Evolutionary conservation across 2,329 filamentous ascomycete species (phyloP).

Genomic region (Metarhizium brunneum): DNA sequence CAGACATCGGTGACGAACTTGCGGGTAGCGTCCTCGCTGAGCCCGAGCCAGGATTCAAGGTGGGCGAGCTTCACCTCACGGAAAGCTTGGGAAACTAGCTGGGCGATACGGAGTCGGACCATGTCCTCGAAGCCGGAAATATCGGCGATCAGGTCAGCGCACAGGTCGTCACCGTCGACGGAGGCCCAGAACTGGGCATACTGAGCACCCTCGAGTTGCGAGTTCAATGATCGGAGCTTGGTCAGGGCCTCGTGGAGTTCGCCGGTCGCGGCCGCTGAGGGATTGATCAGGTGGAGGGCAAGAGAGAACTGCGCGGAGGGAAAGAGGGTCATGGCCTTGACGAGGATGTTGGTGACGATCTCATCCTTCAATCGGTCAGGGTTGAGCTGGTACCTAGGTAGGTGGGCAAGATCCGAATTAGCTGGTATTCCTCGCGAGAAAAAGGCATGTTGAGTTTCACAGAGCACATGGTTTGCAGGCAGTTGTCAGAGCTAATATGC

Average conservation of each 20-base stretch:
- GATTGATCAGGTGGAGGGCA: slow-evolving; percentile 85
- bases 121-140: slow-evolving; percentile 92
- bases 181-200: slow-evolving; percentile 91
- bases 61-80: slow-evolving; percentile 60
- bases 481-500: slow-evolving; percentile 57
- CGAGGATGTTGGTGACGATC: slow-evolving; percentile 96
- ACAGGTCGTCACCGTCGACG: slow-evolving; percentile 87
- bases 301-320: slow-evolving; percentile 92
- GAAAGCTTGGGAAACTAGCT: slow-evolving; percentile 73
- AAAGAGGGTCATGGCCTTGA: slow-evolving; percentile 96
- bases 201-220: slow-evolving; percentile 79
- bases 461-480: slow-evolving; percentile 2
- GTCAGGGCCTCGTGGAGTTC: slow-evolving; percentile 84
- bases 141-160: slow-evolving; percentile 90
- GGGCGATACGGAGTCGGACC: slow-evolving; percentile 81
- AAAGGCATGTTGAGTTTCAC: neutral
- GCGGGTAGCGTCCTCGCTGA: slow-evolving; percentile 56
- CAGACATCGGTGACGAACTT: slow-evolving; percentile 81
- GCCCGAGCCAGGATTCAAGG: slow-evolving; percentile 67
- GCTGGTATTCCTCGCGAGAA: neutral
- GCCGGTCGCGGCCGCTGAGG: slow-evolving; percentile 55
- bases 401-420: neutral
- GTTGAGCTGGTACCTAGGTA: slow-evolving; percentile 92
- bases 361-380: slow-evolving; percentile 95
- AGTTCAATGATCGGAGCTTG: slow-evolving; percentile 78